Percentiles rank a stretch among this genome's conserved stretches.
phyloP scores from a whole-genome alignment of 495 filamentous ascomycete species.

The Penicillium lagena region DNA sequence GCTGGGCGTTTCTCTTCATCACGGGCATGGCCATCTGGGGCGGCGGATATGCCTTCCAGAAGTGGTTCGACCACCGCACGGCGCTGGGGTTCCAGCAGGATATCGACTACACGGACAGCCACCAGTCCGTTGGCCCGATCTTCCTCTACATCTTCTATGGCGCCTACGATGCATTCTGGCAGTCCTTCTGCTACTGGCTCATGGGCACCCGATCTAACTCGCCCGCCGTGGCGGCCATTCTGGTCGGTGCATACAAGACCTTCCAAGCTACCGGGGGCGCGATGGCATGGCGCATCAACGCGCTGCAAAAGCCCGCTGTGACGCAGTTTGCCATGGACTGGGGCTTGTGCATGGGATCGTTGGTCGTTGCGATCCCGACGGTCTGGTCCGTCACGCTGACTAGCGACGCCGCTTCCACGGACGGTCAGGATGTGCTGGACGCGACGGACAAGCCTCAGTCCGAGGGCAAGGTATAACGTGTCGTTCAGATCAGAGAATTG shows the following conservation, averaged over 20 bases:
- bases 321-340: conserved; percentile 51
- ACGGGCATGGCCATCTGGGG: conserved; percentile 47
- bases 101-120: conserved; percentile 27
- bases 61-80: conserved; percentile 25
- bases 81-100: conserved; percentile 27
- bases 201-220: conserved; percentile 88
- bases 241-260: conserved; percentile 87
- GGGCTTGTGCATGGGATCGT: conserved; percentile 58
- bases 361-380: conserved; percentile 65
- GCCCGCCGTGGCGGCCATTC: conserved; percentile 76
- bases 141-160: conserved; percentile 53
- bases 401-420: conserved; percentile 7
- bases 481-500: not conserved
- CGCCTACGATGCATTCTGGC: conserved; percentile 49
- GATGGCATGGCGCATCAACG: conserved; percentile 74
- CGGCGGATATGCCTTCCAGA: conserved; percentile 47
- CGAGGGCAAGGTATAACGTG: conserved; percentile 1
- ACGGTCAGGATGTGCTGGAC: not conserved
- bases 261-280: conserved; percentile 87
- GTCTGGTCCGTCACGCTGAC: conserved; percentile 40
- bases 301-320: conserved; percentile 53
- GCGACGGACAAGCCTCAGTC: conserved; percentile 1
- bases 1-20: conserved; percentile 41
- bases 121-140: conserved; percentile 40
- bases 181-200: conserved; percentile 77